Conservation (phyloP, 352 stramenopile species). For the Thalassiosira sp. region DNA sequence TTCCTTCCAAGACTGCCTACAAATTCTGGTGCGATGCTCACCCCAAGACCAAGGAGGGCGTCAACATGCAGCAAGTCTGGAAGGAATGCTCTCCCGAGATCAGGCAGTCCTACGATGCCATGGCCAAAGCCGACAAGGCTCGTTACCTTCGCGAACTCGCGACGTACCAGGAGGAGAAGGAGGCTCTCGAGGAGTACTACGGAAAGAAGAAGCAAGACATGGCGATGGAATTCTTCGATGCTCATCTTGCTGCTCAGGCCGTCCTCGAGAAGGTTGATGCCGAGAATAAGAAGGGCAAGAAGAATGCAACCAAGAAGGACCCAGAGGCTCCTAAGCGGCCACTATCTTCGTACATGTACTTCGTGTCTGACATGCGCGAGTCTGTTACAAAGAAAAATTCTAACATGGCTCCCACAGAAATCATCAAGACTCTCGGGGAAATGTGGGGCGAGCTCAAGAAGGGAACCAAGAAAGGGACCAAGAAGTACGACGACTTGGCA, state of each 20-base stretch:
- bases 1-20: conserved; percentile 28
- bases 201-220: conserved; percentile 26
- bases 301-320: conserved; percentile 10
- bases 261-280: conserved; percentile 8
- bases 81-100: conserved; percentile 12
- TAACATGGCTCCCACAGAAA: conserved; percentile 4
- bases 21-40: conserved; percentile 16
- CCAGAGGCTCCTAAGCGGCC: conserved; percentile 1
- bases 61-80: conserved; percentile 29
- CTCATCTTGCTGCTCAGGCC: conserved; percentile 18
- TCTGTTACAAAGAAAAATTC: conserved; percentile 12
- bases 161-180: conserved; percentile 14
- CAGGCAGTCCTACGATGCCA: conserved; percentile 4
- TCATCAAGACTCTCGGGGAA: conserved; percentile 17
- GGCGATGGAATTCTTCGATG: conserved; percentile 29
- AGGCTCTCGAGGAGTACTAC: conserved; percentile 29
- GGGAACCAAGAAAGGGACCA: conserved; percentile 14
- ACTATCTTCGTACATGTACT: conserved; percentile 25
- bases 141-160: conserved; percentile 10
- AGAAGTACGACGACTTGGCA: conserved; percentile 15
- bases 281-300: conserved; percentile 17
- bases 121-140: conserved; percentile 21
- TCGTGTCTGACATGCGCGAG: conserved; percentile 3
- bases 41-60: conserved; percentile 2
- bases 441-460: conserved; percentile 13